Percentiles rank a stretch among this genome's conserved stretches.
phyloP scores from a whole-genome alignment of 768 basidiomycete genomes.

The Auriscalpium orientale region DNA sequence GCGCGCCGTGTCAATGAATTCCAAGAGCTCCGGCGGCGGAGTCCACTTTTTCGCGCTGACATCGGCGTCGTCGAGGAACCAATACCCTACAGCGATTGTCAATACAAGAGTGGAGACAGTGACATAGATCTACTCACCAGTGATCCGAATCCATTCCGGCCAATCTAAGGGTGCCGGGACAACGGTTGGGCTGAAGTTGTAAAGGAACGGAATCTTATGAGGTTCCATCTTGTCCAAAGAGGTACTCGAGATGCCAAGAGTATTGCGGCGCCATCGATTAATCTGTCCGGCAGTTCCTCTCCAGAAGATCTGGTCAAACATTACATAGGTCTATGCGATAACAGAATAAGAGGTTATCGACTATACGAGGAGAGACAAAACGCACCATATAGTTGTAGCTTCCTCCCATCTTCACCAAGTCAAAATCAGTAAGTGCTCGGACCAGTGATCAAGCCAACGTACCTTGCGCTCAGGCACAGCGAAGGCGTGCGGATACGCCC shows the following conservation, averaged over 20 bases:
- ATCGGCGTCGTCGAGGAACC: constrained; percentile 93
- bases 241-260: constrained; percentile 69
- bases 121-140: constrained; percentile 40
- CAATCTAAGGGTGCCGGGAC: constrained; percentile 95
- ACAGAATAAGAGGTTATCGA: constrained; percentile 3
- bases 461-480: constrained; percentile 95
- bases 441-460: constrained; percentile 4
- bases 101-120: not conserved
- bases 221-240: constrained; percentile 93
- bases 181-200: constrained; percentile 89
- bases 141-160: constrained; percentile 97
- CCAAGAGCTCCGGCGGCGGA: constrained; percentile 70
- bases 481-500: constrained; percentile 96
- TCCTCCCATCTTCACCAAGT: constrained; percentile 70
- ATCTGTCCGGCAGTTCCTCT: constrained; percentile 89
- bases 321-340: constrained; percentile 67
- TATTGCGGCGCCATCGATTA: constrained; percentile 84
- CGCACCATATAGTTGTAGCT: constrained; percentile 96
- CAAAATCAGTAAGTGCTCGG: no score
- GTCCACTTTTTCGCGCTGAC: constrained; percentile 86
- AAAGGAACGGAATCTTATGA: constrained; percentile 95
- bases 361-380: not conserved
- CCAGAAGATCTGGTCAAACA: constrained; percentile 99
- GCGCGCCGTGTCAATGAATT: constrained; percentile 79
- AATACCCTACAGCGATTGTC: constrained; percentile 59